Percentiles rank a stretch among this genome's conserved stretches.
These are phyloP conservation scores for Nicotiana attenuata DNA, from an alignment of 257 asterid species.

Conservation along the genomic window DNA sequence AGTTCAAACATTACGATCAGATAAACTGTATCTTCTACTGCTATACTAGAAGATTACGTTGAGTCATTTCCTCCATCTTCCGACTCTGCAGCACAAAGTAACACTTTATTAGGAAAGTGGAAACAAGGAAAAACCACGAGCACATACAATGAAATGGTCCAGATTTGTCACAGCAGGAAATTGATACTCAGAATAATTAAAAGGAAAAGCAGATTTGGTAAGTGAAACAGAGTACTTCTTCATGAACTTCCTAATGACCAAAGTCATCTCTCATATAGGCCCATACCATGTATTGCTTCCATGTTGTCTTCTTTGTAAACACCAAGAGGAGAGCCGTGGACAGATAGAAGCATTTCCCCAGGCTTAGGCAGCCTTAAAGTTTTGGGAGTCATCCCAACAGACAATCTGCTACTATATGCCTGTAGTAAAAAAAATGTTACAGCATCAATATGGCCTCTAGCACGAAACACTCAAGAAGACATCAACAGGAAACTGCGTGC, in stretches of 20 bases:
- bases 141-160: not conserved
- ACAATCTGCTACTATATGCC: constrained; percentile 54
- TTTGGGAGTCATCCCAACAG: constrained; percentile 78
- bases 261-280: not conserved
- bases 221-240: not conserved
- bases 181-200: not conserved
- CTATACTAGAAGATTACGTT: not conserved
- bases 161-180: not conserved
- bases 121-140: not conserved
- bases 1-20: not conserved
- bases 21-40: not conserved
- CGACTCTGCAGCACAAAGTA: constrained; percentile 18
- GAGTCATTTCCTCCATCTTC: constrained; percentile 7
- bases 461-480: not conserved
- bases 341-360: constrained; percentile 87
- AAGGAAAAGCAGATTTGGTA: not conserved
- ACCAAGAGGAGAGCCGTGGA: constrained; percentile 93
- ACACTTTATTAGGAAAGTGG: not conserved
- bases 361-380: constrained; percentile 65
- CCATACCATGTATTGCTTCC: constrained; percentile 81
- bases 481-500: not conserved
- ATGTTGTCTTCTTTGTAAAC: constrained; percentile 83
- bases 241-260: not conserved
- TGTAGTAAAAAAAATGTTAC: constrained; percentile 24
- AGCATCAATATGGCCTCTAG: not conserved